Evolutionary conservation across 2,329 filamentous ascomycete species (phyloP).

Genomic region (Alternaria tenuissima): DNA sequence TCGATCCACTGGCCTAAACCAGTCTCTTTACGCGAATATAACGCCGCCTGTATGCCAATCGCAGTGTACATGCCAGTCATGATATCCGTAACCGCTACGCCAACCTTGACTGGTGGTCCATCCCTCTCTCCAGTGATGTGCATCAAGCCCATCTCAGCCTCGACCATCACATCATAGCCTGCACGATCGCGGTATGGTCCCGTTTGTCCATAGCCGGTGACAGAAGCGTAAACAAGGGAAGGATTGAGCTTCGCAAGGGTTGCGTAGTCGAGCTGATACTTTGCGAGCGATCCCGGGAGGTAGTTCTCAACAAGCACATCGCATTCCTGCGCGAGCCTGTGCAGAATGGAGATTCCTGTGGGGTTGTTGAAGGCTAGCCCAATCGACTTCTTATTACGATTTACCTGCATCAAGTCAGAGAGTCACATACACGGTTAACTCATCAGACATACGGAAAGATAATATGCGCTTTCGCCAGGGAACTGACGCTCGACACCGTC

Average conservation of each 20-base stretch:
- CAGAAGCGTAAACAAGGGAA: constrained; percentile 87
- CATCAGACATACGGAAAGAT: constrained; percentile 71
- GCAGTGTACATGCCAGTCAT: constrained; percentile 94
- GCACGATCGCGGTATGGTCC: constrained; percentile 86
- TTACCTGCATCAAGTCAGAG: constrained; percentile 66
- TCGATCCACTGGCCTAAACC: constrained; percentile 92
- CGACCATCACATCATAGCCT: constrained; percentile 99
- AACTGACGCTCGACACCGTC: constrained; percentile 66
- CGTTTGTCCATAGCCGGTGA: constrained; percentile 95
- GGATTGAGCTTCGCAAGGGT: constrained; percentile 83
- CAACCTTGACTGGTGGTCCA: constrained; percentile 92
- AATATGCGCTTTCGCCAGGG: constrained; percentile 95
- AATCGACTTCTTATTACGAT: constrained; percentile 96
- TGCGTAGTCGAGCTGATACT: constrained; percentile 88
- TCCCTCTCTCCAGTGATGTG: constrained; percentile 93
- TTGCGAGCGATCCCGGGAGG: constrained; percentile 83
- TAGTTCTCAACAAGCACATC: constrained; percentile 98
- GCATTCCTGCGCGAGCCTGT: constrained; percentile 80
- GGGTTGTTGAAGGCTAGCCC: constrained; percentile 88
- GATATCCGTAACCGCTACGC: constrained; percentile 95
- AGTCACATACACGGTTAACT: too few species aligned
- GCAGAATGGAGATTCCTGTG: constrained; percentile 82
- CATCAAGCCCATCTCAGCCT: constrained; percentile 97
- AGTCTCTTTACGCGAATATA: constrained; percentile 77
- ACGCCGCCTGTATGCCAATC: constrained; percentile 91